These are phyloP conservation scores for Aspergillus fumigatus DNA, from an alignment of 2,329 filamentous ascomycete species.

Conservation along the genomic window DNA sequence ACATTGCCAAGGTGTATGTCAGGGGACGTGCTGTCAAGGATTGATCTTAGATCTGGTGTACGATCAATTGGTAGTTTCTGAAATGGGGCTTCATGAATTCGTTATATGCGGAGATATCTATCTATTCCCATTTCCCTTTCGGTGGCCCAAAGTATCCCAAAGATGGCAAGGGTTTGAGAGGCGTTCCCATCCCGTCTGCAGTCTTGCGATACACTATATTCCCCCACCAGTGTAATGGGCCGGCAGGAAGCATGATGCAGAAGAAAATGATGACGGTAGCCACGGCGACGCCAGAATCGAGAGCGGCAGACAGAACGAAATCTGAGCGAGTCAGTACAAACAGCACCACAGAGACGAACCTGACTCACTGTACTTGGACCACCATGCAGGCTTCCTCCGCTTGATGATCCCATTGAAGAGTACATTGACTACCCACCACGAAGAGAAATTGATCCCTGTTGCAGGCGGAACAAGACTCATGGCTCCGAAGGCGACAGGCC, in stretches of 20 bases:
- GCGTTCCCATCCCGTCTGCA: conserved; percentile 39
- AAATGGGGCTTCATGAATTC: background rate
- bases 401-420: conserved; percentile 46
- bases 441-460: conserved; percentile 65
- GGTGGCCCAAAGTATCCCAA: conserved; percentile 29
- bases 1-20: conserved; percentile 55
- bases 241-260: conserved; percentile 39
- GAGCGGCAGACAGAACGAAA: conserved; percentile 42
- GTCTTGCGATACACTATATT: conserved; percentile 37
- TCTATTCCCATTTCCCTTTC: conserved; percentile 24
- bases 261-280: conserved; percentile 44
- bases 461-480: conserved; percentile 63
- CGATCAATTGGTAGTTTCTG: background rate
- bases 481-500: conserved; percentile 64
- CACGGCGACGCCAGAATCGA: conserved; percentile 41
- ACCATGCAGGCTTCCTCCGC: conserved; percentile 43
- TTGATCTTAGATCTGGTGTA: conserved; percentile 2
- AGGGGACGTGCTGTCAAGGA: conserved; percentile 39
- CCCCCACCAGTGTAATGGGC: conserved; percentile 39
- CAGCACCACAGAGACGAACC: background rate
- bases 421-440: conserved; percentile 54
- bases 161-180: conserved; percentile 25
- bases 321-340: conserved; percentile 15
- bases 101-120: background rate
- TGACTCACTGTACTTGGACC: conserved; percentile 43